Conservation (phyloP, 768 basidiomycete species). For the Naganishia antarctica region DNA sequence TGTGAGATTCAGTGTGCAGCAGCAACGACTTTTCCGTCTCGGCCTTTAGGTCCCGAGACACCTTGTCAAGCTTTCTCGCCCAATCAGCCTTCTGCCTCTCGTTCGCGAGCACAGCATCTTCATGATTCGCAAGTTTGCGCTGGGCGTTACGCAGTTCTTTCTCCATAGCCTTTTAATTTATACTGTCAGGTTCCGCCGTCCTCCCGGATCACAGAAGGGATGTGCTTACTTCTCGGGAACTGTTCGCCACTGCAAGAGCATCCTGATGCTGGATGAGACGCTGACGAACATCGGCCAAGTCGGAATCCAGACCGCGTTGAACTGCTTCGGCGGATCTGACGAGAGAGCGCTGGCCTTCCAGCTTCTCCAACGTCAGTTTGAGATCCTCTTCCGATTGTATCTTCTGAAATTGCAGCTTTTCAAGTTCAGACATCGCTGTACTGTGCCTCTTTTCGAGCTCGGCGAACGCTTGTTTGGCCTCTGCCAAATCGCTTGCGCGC, state of each 20-base stretch:
- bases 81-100: slow-evolving; percentile 75
- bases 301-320: slow-evolving; percentile 32
- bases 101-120: slow-evolving; percentile 77
- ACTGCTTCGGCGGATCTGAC: slow-evolving; percentile 21
- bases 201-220: background rate
- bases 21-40: slow-evolving; percentile 70
- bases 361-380: background rate
- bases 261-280: slow-evolving; percentile 31
- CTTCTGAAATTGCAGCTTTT: background rate
- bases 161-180: slow-evolving; percentile 60
- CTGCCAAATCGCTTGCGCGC: slow-evolving; percentile 89
- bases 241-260: slow-evolving; percentile 27
- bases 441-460: slow-evolving; percentile 6
- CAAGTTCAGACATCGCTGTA: background rate
- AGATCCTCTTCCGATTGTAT: background rate
- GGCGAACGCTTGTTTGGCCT: slow-evolving; percentile 66
- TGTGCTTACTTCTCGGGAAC: slow-evolving; percentile 66
- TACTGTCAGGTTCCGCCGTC: background rate
- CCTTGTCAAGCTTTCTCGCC: slow-evolving; percentile 65
- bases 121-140: slow-evolving; percentile 73
- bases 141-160: slow-evolving; percentile 69
- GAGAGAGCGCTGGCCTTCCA: slow-evolving; percentile 3
- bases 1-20: slow-evolving; percentile 63
- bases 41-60: slow-evolving; percentile 66
- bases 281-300: slow-evolving; percentile 32